phyloP scores from a whole-genome alignment of 2,329 filamentous ascomycete genomes.

The Dothideomycetidae sp. region DNA sequence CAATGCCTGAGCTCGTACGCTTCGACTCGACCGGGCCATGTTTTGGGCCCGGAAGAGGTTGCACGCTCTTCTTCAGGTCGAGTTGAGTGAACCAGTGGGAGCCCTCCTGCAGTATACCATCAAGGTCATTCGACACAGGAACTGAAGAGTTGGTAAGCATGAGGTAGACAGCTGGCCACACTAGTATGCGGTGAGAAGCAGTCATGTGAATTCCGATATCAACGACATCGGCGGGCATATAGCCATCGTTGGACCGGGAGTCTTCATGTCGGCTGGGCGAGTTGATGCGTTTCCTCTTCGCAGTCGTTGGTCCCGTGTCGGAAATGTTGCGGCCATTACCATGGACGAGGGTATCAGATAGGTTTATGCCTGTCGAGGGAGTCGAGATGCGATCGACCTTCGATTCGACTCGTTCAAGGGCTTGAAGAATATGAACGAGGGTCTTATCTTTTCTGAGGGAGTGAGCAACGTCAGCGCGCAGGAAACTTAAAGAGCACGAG shows the following conservation, averaged over 20 bases:
- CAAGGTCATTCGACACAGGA: conserved; percentile 20
- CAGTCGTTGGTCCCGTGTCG: not conserved
- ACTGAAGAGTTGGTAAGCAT: conserved; percentile 23
- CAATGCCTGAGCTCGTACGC: conserved; percentile 12
- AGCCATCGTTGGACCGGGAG: not conserved
- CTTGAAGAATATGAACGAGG: conserved; percentile 45
- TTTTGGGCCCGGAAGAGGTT: conserved; percentile 17
- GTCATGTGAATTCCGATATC: conserved; percentile 18
- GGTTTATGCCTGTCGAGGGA: conserved; percentile 14
- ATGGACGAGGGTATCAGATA: not conserved
- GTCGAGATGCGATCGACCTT: conserved; percentile 36
- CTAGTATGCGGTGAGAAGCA: conserved; percentile 38
- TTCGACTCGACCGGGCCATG: conserved; percentile 13
- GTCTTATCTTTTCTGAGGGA: conserved; percentile 45
- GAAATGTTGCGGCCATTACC: not conserved
- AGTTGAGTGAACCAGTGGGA: conserved; percentile 26
- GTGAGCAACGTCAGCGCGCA: not conserved
- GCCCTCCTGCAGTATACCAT: conserved; percentile 25
- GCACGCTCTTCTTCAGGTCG: conserved; percentile 21
- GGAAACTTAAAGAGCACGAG: too few relatives aligned
- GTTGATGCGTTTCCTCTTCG: conserved; percentile 1
- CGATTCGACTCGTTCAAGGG: conserved; percentile 39
- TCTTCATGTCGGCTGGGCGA: conserved; percentile 1
- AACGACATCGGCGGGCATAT: conserved; percentile 2
- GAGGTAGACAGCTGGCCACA: conserved; percentile 30